Percentiles rank a stretch among this genome's conserved stretches.
Conservation (phyloP, 148 eudicot genomes). For the Selenicereus undatus region DNA sequence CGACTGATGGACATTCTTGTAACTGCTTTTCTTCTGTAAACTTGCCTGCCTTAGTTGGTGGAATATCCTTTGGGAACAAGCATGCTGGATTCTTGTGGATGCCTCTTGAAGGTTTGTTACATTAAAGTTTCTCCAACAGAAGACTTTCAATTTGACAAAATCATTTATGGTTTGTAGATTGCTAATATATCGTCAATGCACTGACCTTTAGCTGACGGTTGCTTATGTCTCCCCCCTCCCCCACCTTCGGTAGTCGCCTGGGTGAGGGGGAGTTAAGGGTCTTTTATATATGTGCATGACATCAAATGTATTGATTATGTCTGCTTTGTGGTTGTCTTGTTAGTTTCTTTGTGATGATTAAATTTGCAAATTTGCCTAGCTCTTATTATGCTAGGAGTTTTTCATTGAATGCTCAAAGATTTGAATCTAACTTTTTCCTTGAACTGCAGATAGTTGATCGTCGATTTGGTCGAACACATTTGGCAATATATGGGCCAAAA, state of each 20-base stretch:
- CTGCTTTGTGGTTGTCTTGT: neutral
- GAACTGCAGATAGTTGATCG: constrained; percentile 76
- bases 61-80: constrained; percentile 81
- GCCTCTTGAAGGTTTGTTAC: constrained; percentile 66
- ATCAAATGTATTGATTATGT: neutral
- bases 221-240: neutral
- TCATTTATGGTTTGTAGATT: neutral
- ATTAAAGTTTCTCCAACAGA: neutral
- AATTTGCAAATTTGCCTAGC: neutral
- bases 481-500: constrained; percentile 88
- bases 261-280: neutral
- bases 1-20: neutral
- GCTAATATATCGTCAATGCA: neutral
- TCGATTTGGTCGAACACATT: constrained; percentile 83
- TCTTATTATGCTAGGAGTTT: neutral
- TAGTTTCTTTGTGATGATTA: neutral
- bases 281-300: neutral
- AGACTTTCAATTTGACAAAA: neutral
- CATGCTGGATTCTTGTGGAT: constrained; percentile 76
- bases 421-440: neutral
- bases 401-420: neutral
- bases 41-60: constrained; percentile 48
- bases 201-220: neutral
- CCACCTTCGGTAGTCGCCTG: neutral
- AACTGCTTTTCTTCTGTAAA: constrained; percentile 7